Evolutionary conservation across 2,329 filamentous ascomycete genomes (phyloP).

Genomic region (Claviceps spartinae): DNA sequence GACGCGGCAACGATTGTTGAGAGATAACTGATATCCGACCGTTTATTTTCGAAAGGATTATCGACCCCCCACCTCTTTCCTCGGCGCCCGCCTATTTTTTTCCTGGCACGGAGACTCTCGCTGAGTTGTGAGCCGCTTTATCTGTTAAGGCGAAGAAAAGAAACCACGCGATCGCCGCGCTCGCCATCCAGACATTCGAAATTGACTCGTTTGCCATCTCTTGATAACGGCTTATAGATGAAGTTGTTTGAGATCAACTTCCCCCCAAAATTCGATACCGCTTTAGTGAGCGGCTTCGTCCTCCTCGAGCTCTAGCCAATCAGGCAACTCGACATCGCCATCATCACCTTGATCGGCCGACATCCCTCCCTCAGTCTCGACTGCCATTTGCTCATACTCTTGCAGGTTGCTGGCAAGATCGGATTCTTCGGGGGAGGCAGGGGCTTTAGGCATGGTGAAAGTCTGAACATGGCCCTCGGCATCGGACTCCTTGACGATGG

Average conservation of each 20-base stretch:
- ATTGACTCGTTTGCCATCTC: not conserved
- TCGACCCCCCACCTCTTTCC: not conserved
- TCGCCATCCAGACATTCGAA: not conserved
- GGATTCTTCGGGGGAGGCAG: conserved; percentile 82
- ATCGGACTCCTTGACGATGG: conserved; percentile 71
- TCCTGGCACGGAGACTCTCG: not conserved
- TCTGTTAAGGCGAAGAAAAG: not conserved
- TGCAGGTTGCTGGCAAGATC: conserved; percentile 85
- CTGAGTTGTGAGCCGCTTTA: not conserved
- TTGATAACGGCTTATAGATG: not conserved
- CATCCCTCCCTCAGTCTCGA: conserved; percentile 90
- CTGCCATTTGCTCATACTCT: conserved; percentile 85
- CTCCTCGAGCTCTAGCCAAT: conserved; percentile 78
- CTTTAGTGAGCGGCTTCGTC: conserved; percentile 36
- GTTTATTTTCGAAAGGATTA: not conserved
- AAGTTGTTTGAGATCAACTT: not conserved
- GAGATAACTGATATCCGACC: too few relatives aligned
- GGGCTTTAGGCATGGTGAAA: conserved; percentile 68
- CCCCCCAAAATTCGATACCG: not conserved
- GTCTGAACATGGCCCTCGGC: conserved; percentile 82
- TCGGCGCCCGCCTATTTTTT: not conserved
- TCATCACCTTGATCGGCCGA: conserved; percentile 44
- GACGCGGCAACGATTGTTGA: too few relatives aligned
- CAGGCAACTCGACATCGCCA: conserved; percentile 42
- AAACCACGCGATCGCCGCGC: not conserved